Evolutionary conservation across 352 stramenopile species (phyloP).

Genomic region (Phytophthora brassicae): DNA sequence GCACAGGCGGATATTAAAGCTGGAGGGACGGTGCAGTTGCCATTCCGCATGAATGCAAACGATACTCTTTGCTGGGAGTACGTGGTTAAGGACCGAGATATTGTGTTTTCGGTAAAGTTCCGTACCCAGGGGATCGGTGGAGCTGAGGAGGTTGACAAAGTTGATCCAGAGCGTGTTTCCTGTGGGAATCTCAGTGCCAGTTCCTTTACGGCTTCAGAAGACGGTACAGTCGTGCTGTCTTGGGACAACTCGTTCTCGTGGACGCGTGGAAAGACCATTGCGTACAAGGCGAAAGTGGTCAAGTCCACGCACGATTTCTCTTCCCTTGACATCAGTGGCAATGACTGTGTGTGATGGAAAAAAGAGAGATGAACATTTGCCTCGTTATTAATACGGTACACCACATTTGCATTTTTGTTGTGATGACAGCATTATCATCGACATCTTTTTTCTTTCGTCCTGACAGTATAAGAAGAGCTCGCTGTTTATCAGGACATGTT

Average conservation of each 20-base stretch:
- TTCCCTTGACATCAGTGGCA: conserved; percentile 72
- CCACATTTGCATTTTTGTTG: neutral
- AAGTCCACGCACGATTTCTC: conserved; percentile 77
- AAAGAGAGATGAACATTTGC: neutral
- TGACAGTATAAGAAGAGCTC: too few relatives aligned
- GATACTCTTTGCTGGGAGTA: conserved; percentile 83
- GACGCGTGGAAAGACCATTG: conserved; percentile 64
- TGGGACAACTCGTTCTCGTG: conserved; percentile 80
- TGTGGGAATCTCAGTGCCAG: conserved; percentile 41
- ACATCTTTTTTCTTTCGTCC: too few relatives aligned
- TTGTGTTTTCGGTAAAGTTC: conserved; percentile 72
- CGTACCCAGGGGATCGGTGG: conserved; percentile 71
- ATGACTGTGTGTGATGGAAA: conserved; percentile 54
- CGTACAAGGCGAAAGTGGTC: conserved; percentile 82
- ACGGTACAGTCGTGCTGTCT: conserved; percentile 67
- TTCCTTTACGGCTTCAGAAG: conserved; percentile 65
- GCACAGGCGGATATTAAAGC: conserved; percentile 69
- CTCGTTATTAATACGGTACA: too few relatives aligned
- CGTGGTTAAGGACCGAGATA: conserved; percentile 60
- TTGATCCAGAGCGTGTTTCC: conserved; percentile 41
- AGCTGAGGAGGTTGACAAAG: conserved; percentile 60
- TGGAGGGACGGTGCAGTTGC: conserved; percentile 57
- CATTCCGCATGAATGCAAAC: conserved; percentile 69
- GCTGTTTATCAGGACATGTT: too few relatives aligned
- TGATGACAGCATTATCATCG: too few relatives aligned